Evolutionary conservation across 179 eudicot species (phyloP), one percentile per base, ranked within the genome.

Genomic region (Spergularia azorica): DNA sequence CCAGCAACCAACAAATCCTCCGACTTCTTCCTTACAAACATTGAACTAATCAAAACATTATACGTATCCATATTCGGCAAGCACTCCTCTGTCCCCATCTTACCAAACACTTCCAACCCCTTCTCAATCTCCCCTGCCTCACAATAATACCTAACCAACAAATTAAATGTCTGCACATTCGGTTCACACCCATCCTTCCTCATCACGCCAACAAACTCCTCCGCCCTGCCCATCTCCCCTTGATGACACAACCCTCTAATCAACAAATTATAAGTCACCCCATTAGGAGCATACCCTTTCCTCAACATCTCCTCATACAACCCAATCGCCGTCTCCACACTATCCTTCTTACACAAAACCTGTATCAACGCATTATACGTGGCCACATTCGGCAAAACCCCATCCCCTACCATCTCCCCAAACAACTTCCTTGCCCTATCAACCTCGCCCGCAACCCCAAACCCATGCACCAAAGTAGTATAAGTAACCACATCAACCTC

Each of bases 61-160:
- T 95, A 95, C 0, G 97, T 93, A 84, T 95, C 99, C 80, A 90
- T 86, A 87, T 91, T 91, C 1, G 99, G 99, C 84, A 95, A 83
- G 81, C 97, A 95, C 50, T 83, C 79, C 78, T 86, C 93, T 57
- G 70, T 41, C 62, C 82, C 84, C 97, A 95, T 91, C 80, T 72
- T 83, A 71, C 84, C 83, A 75, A 91, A 95, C 65, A 90, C 84
- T 9, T 86, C 87, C 82, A 95, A 77, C 46, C 86, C 95, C 85
- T 91, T 87, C 80, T 95, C 95, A 70, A 95, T 86, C 78, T 95
- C 96, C 43, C 99, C 97, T 43, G 66, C 84, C 54, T 95, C 97
- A 72, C 97, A 93, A 70, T 88, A 87, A 59, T 93, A 93, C 63
- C 92, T 81, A 72, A 91, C 90, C 79, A 93, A 80, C 67, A 95